A percentile compares a stretch with the other conserved stretches of the same genome.
Evolutionary conservation across 2,329 filamentous ascomycete species (phyloP).

Genomic region (Cadophora luteo-olivacea): DNA sequence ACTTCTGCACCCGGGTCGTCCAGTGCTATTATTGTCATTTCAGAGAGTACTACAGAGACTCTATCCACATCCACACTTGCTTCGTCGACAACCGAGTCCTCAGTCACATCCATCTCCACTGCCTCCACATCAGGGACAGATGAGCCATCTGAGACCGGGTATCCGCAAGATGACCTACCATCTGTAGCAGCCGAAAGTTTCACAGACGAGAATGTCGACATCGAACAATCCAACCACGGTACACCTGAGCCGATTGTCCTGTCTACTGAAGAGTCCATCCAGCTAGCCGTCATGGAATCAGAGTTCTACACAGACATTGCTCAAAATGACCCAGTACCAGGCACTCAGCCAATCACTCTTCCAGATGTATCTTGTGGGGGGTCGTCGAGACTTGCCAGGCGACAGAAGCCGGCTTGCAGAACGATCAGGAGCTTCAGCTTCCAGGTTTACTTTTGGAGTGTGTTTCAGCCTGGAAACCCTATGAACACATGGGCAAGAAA

Average conservation of each 20-base stretch:
- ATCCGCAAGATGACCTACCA: not conserved
- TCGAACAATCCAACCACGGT: not conserved
- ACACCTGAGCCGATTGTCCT: conserved; percentile 1
- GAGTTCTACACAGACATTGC: conserved; percentile 7
- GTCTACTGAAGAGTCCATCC: not conserved
- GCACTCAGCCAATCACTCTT: not conserved
- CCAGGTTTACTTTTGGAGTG: not conserved
- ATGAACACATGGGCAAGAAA: not conserved
- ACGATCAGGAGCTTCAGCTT: not conserved
- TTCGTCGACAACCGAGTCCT: not conserved
- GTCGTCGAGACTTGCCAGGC: not conserved
- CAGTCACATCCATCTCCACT: not conserved
- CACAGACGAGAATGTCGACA: not conserved
- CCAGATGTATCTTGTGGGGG: not conserved
- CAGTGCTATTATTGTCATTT: not conserved
- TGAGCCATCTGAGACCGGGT: conserved; percentile 1
- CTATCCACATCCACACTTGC: not conserved
- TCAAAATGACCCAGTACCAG: not conserved
- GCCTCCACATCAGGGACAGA: not conserved
- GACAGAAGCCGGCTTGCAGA: not conserved
- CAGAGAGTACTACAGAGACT: not conserved
- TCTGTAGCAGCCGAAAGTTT: not conserved
- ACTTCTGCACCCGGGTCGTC: not conserved
- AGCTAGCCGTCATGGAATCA: conserved; percentile 3
- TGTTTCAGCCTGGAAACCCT: conserved; percentile 6